Evolutionary conservation across 805 yeast species (phyloP).

Genomic region (Wickerhamiella azymoides): DNA sequence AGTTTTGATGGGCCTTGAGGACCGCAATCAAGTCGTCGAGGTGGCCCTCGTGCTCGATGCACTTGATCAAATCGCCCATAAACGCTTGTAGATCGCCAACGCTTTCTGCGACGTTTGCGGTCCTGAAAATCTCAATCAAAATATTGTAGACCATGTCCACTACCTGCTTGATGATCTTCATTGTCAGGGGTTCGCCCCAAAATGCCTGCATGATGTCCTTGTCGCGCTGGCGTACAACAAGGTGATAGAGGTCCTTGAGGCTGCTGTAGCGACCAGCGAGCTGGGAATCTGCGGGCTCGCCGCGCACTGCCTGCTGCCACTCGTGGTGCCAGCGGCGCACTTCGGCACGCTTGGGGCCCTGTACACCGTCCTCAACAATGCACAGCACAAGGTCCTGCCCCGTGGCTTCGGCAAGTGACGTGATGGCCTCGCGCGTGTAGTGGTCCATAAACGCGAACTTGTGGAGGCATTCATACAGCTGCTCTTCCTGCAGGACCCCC

Average conservation of each 20-base stretch:
- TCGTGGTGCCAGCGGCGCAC: conserved; percentile 23
- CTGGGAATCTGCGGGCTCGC: conserved; percentile 10
- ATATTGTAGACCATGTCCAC: conserved; percentile 65
- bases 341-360: background rate
- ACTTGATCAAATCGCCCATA: conserved; percentile 47
- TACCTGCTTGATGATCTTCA: conserved; percentile 58
- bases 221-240: conserved; percentile 57
- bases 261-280: conserved; percentile 30
- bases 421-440: conserved; percentile 20
- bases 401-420: conserved; percentile 18
- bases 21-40: conserved; percentile 53
- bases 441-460: conserved; percentile 16
- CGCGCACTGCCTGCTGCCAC: conserved; percentile 26
- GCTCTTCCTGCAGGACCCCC: conserved; percentile 24
- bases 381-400: conserved; percentile 16
- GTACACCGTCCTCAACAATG: conserved; percentile 10
- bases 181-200: conserved; percentile 76
- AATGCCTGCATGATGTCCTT: conserved; percentile 59
- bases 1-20: conserved; percentile 56
- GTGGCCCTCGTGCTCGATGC: conserved; percentile 45
- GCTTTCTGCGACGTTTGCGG: conserved; percentile 51
- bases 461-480: conserved; percentile 16
- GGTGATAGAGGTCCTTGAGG: conserved; percentile 47
- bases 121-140: conserved; percentile 49
- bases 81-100: conserved; percentile 51